These are phyloP conservation scores for Microcyclosporella mali DNA, from an alignment of 2,329 filamentous ascomycete species.

Conservation along the genomic window DNA sequence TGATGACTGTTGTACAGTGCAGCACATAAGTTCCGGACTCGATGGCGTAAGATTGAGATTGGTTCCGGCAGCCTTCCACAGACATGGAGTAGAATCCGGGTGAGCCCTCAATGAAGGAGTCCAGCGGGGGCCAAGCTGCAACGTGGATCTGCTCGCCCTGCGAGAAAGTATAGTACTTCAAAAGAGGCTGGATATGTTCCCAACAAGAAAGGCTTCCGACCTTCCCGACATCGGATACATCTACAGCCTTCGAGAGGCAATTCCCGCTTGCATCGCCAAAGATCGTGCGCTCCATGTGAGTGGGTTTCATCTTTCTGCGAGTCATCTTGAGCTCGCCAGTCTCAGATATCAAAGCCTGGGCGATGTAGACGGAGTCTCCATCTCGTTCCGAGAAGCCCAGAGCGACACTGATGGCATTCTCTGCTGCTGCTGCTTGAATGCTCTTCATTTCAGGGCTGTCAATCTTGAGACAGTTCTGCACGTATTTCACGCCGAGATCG, in stretches of 20 bases:
- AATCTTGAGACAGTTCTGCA: conserved; percentile 39
- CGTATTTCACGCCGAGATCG: conserved; percentile 36
- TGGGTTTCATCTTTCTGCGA: conserved; percentile 39
- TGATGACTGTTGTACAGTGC: conserved; percentile 46
- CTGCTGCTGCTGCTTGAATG: conserved; percentile 35
- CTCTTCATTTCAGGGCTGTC: conserved; percentile 39
- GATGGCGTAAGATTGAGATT: conserved; percentile 52
- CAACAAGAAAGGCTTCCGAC: conserved; percentile 36
- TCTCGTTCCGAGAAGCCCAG: conserved; percentile 38
- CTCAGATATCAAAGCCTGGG: conserved; percentile 34
- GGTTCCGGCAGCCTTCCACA: conserved; percentile 36
- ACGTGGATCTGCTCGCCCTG: conserved; percentile 38
- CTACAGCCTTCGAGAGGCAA: conserved; percentile 33
- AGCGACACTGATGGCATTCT: conserved; percentile 32
- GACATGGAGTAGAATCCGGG: conserved; percentile 35
- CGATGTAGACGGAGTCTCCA: conserved; percentile 36
- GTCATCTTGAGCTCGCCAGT: conserved; percentile 33
- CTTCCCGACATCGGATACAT: conserved; percentile 27
- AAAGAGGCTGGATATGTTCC: conserved; percentile 39
- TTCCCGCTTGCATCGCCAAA: conserved; percentile 36
- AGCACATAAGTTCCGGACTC: conserved; percentile 53
- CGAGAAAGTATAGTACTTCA: conserved; percentile 38
- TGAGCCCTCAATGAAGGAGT: conserved; percentile 25
- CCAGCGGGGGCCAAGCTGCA: conserved; percentile 37
- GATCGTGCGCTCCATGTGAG: conserved; percentile 40